Base-by-base conservation (phyloP, 2,329 filamentous ascomycete genomes). In the Blumeriella jaapii region DNA sequence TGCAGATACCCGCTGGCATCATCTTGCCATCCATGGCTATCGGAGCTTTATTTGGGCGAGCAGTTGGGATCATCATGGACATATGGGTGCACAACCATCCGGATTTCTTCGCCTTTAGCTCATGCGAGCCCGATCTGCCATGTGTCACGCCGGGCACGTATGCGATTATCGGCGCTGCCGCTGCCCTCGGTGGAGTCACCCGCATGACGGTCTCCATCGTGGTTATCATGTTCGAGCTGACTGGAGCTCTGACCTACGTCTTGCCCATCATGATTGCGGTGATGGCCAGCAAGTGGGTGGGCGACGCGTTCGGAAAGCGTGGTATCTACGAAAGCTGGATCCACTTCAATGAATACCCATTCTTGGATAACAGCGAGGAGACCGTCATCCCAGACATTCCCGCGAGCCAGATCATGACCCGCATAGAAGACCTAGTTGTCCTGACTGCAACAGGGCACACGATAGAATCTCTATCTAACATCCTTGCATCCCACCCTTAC, bases 251-350 rank as follows among this genome's bases (percentile, higher is more conserved):
- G 17, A 93, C 86, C 1, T 96, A 96, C 55, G 89, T 98, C 31
- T 74, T 98, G 6, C 91, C 91, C 36, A 98, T 96, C 59, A 98
- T 98, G 91, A 83, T 98, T 45, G 86, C 87, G 27, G 91, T 98
- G 54, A 93, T 98, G 87, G 70, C 96, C 28, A 83, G 83, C 44
- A 98, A 98, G 63, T 98, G 91, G 91, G 85, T 94, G 16, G 91
- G 87, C 52, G 91, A 98, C 58, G 89, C 86, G 31, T 87, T 98
- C 58, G 86, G 84, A 16, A 83, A 84, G 37, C 76, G 81, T 31
- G 86, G 91, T 46, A 96, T 98, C 59, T 98, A 98, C 63, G 91
- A 98, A 58, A 81, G 82, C 36, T 98, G 91, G 91, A 98, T 98
- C 54, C 82, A 86, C 49, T 79, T 95, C 61, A 91, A 93, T 54